Evolutionary conservation across 2,329 filamentous ascomycete genomes (phyloP), one percentile per base, ranked within the genome.

Genomic region (Madurella fahalii): DNA sequence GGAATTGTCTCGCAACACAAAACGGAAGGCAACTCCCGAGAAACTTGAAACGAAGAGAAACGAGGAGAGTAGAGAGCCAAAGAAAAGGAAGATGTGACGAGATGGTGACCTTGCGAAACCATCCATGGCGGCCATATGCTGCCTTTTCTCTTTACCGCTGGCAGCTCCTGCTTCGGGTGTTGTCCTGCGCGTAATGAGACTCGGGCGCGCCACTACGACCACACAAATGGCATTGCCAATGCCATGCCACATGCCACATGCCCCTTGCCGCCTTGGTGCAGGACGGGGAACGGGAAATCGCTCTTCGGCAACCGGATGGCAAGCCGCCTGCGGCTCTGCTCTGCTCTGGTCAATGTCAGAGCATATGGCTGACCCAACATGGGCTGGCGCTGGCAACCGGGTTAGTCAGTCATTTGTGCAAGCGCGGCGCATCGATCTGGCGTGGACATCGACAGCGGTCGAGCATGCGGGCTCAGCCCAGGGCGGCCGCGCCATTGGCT

Each of bases 11-110:
- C 30, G 9, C 37, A 50, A 47, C 17, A 53, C 47, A 50, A 13
- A 37, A 37, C 34, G 45, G 34, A 17, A 52, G 18, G 18, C 32
- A 34, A 52, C 41, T 17, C 47, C 30, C 32, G 59, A 58, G 54
- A 64, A 58, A 63, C 58, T 46, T 52, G 56, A 60, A 64, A 62
- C 58, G 62, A 59, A 55, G 51, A 62, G 52, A 55, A 42, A 56
- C n/a, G 18, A 43, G 44, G 42, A 41, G 31, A 41, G 51, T 17
- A 56, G 43, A 40, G n/a, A 31, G 43, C n/a, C 32, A 46, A 47
- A n/a, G 16, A 43, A 52, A 47, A 41, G 49, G 20, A 32, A 40
- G 45, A 54, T 43, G 46, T 20, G 51, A 50, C 46, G 40, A 49
- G n/a, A 40, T 18, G 5, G 43, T 30, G 47, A 42, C 30, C 12